Base-by-base conservation (phyloP, 1,284 basidiomycete species). In the Papiliotrema nemorosa region DNA sequence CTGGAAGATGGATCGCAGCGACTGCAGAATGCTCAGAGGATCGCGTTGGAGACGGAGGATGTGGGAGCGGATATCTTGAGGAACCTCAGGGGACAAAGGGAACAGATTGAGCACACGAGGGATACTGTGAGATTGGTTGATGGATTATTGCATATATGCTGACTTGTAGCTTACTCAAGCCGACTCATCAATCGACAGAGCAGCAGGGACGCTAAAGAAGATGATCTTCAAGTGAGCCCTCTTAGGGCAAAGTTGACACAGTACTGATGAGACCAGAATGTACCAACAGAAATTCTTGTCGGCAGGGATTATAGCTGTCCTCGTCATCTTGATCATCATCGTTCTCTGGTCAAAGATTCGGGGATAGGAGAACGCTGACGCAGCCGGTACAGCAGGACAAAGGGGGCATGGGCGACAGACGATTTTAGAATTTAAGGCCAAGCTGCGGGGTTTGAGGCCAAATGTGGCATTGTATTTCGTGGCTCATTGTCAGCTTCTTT, bases 11-110 rank as follows among this genome's bases (percentile, higher is more conserved):
- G 88, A 50, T 81, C 85, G 1, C 80, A 84, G 55, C 79, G 96
- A 40, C 75, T 99, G 46, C 84, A 91, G 60, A 91, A 96, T 57
- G 90, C 88, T 18, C 90, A 97, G 58, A 81, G 91, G 21, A 83
- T 98, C 40, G 94, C 94, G 6, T 77, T 98, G 24, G 93, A 98
- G 78, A 97, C 96, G 9, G 96, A 98, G 76, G 85, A 90, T 64
- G 85, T 97, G 33, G 96, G 96, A 10, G 85, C 91, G 13, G 91
- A 91, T 62, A 97, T 99, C 64, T 71, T 99, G 56, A 74, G 85
- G 63, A 91, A 88, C 67, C 78, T 99, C 56, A 77, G 91, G 45
- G 78, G 81, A 2, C 96, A 99, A 77, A 77, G 96, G 57, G 96
- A 97, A 71, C 92, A 94, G 76, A 93, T 98, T 59, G 88, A 96